Conservation (phyloP, 495 filamentous ascomycete species). For the Lasiosphaeria ovina region DNA sequence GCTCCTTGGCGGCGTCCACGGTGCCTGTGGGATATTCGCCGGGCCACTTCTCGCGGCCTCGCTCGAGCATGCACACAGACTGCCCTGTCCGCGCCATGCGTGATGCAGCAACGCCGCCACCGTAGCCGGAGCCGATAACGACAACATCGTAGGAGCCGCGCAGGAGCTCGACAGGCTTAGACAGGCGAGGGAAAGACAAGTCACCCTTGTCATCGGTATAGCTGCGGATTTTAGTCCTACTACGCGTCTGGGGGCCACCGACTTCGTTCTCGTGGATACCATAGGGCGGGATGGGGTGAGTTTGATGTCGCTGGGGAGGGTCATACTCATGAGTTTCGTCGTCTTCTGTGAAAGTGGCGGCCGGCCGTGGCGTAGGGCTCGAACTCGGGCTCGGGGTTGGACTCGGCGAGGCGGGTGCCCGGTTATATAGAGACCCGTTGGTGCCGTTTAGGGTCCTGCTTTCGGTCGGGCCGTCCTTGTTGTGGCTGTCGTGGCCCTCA, state of each 20-base stretch:
- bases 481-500: neutral
- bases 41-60: conserved; percentile 62
- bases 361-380: conserved; percentile 2
- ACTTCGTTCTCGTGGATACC: conserved; percentile 26
- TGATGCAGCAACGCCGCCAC: conserved; percentile 63
- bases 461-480: neutral
- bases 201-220: conserved; percentile 43
- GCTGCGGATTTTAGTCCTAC: conserved; percentile 33
- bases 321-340: neutral
- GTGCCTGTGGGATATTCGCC: conserved; percentile 58
- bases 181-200: conserved; percentile 50
- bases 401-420: conserved; percentile 2
- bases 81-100: conserved; percentile 62
- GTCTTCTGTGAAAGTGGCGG: neutral
- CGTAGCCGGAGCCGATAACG: conserved; percentile 67
- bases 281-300: conserved; percentile 16
- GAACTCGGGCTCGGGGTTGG: conserved; percentile 8
- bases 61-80: conserved; percentile 61
- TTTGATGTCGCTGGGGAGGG: conserved; percentile 1
- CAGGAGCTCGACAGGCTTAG: conserved; percentile 56
- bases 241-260: conserved; percentile 35
- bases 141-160: conserved; percentile 60
- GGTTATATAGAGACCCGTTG: neutral
- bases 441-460: neutral
- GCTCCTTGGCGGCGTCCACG: conserved; percentile 38